Evolutionary conservation across 257 asterid genomes (phyloP), one percentile per base, ranked within the genome.

Genomic region (Solanum etuberosum): DNA sequence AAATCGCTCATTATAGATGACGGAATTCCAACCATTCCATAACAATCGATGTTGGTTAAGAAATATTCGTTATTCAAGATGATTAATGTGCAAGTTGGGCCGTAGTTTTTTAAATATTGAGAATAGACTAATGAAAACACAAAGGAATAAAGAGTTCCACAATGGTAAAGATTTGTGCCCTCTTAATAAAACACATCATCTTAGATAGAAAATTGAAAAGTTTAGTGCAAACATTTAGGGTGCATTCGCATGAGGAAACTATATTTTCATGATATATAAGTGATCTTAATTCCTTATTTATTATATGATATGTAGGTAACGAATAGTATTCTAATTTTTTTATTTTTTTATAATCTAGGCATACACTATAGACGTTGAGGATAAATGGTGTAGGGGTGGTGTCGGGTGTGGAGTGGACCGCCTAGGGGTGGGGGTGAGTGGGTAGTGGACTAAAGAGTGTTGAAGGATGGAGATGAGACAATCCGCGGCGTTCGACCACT

Each of bases 291-390:
- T 51, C 16, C 7, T 48, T 48, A 15, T 42, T 42, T 14, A 5
- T 14, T 5, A 14, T 15, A 48, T 48, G 59, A 48, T 48, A 48
- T 16, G 7, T 48, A 48, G 5, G 9, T 0, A 51, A 5, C 1
- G 5, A 0, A 1, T 54, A 54, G 1, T 7, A 54, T 54, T 23
- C 0, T 11, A 54, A 54, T n/a, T n/a, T n/a, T n/a, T n/a, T n/a
- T n/a, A 16, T 7, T 20, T 54, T 18, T 54, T 54, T 54, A 54
- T 54, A 20, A 54, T 54, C 25, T 54, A 54, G 65, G 7, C 65
- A 54, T 16, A 15, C 21, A 51, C 8, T 15, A 51, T 6, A 9
- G 21, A 51, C 2, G 7, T 46, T 14, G 57, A 14, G 18, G 11
- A n/a, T n/a, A n/a, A n/a, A 38, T 38, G 14, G 14, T 12, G 13